Base-by-base conservation (phyloP, 176 grass and related monocot species). In the Rhynchospora tenuis region DNA sequence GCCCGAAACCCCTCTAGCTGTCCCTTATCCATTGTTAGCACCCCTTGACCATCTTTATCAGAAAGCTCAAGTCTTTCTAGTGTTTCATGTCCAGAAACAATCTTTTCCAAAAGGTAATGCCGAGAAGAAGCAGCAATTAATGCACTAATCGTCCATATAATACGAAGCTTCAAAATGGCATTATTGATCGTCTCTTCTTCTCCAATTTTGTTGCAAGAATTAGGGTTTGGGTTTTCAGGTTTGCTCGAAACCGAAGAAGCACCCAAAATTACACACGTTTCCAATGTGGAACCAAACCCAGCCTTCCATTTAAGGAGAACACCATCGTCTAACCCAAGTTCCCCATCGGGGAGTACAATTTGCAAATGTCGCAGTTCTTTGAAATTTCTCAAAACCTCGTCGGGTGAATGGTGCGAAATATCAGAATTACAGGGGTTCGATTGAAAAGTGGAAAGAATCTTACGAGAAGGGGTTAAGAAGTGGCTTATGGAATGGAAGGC, bases 231-330 rank as follows among this genome's bases (percentile, higher is more conserved):
- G 92, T 71, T 60, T 84, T 66, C 26, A 60, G 80, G 85, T 17
- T 90, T 94, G 0, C 81, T 82, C 1, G 65, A 85, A 33, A 83
- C 81, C 7, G 90, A 92, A 63, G 92, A 85, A 24, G 93, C 95
- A 20, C 91, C 91, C 2, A 98, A 89, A 83, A 95, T 90, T 31
- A 89, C 93, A 81, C 95, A 98, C 59, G 86, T 91, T 22, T 89
- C 89, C 6, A 98, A 86, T 23, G 95, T 91, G 63, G 95, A 98
- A 38, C 95, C 91, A 26, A 98, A 98, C 27, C 89, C 88, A 1
- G 95, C 95, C 88, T 83, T 98, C 95, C 95, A 98, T 80, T 93
- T 94, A 75, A 98, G 89, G 64, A 98, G 86, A 15, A 98, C 87
- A 28, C 89, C 91, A 15, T 95, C 91, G 33, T 98, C 91, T 63